A percentile compares a stretch with the other conserved stretches of the same genome.
Conservation (phyloP, 257 asterid species). For the Salvia splendens region DNA sequence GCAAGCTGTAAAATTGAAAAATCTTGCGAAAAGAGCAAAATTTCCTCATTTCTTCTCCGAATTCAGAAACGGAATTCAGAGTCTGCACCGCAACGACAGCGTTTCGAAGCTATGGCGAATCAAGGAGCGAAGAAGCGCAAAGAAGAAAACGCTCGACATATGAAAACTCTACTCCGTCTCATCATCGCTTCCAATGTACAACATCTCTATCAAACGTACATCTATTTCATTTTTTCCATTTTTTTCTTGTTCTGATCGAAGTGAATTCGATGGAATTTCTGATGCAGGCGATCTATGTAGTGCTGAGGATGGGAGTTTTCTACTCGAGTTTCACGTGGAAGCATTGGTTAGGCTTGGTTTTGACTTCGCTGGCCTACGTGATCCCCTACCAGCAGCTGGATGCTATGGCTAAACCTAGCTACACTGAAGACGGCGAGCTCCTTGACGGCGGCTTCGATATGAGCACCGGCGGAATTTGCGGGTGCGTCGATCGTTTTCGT, state of each 20-base stretch:
- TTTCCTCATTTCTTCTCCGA: slow-evolving; percentile 3
- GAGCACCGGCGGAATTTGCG: slow-evolving; percentile 92
- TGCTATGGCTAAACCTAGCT: slow-evolving; percentile 76
- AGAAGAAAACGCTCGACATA: slow-evolving; percentile 84
- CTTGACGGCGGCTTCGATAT: slow-evolving; percentile 95
- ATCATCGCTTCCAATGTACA: slow-evolving; percentile 73
- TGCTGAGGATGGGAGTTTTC: slow-evolving; percentile 72
- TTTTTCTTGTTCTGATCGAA: slow-evolving; percentile 26
- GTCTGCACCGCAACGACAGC: slow-evolving; percentile 25
- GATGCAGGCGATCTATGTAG: slow-evolving; percentile 61
- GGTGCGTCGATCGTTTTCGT: slow-evolving; percentile 45
- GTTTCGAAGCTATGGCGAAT: slow-evolving; percentile 70
- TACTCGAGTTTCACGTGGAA: slow-evolving; percentile 87
- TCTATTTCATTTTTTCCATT: neutral
- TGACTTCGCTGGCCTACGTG: slow-evolving; percentile 73
- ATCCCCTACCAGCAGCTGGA: slow-evolving; percentile 84
- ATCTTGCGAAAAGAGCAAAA: neutral
- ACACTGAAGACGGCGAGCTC: slow-evolving; percentile 68
- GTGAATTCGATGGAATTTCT: slow-evolving; percentile 11
- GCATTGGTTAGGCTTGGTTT: slow-evolving; percentile 63
- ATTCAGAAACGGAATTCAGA: neutral
- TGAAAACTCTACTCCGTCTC: slow-evolving; percentile 63
- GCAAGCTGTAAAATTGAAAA: neutral
- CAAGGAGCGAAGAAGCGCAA: slow-evolving; percentile 98
- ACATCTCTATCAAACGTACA: neutral